Evolutionary conservation across 768 basidiomycete genomes (phyloP).

Genomic region (Panaeolus cyanescens): DNA sequence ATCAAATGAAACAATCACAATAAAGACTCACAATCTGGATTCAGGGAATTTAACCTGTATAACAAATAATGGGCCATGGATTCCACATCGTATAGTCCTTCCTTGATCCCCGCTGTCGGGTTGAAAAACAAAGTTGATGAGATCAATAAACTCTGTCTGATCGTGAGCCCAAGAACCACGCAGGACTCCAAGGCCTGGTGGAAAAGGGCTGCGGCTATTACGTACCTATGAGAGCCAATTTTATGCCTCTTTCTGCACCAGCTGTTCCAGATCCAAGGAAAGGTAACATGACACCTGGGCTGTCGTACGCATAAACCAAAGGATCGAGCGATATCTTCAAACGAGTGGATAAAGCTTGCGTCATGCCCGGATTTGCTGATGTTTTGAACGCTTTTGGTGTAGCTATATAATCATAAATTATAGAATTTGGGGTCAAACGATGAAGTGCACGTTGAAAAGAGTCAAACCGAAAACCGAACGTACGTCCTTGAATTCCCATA

Average conservation of each 20-base stretch:
- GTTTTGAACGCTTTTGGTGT: conserved; percentile 90
- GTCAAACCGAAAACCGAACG: conserved; percentile 28
- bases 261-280: conserved; percentile 85
- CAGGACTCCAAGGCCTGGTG: background rate
- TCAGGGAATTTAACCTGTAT: conserved; percentile 79
- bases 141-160: conserved; percentile 4
- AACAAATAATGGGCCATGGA: conserved; percentile 84
- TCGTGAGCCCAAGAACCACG: background rate
- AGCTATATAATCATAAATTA: conserved; percentile 41
- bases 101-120: conserved; percentile 86
- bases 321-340: conserved; percentile 83
- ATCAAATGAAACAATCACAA: conserved; percentile 8
- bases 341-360: conserved; percentile 84
- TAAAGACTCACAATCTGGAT: conserved; percentile 62
- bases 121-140: conserved; percentile 18
- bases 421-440: conserved; percentile 8
- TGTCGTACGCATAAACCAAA: conserved; percentile 90
- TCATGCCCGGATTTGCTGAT: conserved; percentile 88
- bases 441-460: conserved; percentile 4
- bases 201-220: conserved; percentile 21
- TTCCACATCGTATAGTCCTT: conserved; percentile 86
- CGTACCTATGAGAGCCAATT: conserved; percentile 91
- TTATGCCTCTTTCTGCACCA: conserved; percentile 90
- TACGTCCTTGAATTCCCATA: conserved; percentile 87
- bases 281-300: conserved; percentile 96